Base-by-base conservation (phyloP, 148 eudicot genomes). In the Vaccinium macrocarpon region DNA sequence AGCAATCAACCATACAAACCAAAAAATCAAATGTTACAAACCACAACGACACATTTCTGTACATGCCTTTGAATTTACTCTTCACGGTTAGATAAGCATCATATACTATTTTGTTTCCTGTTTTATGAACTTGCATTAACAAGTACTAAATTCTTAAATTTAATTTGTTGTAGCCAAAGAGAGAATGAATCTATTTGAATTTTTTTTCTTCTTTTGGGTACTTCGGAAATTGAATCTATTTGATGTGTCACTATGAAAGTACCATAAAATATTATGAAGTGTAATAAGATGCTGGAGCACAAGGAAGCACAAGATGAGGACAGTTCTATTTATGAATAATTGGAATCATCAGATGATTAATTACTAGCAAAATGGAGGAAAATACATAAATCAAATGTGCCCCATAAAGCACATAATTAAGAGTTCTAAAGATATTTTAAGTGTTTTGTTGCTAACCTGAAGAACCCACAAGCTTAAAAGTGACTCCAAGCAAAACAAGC, bases 401-500 rank as follows among this genome's bases (percentile, higher is more conserved):
- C n/a, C 35, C 21, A 48, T n/a, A 6, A 46, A 6, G 56, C 14
- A 13, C 11, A 15, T n/a, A 53, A n/a, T 6, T 51, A 50, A 2
- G 12, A 53, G 13, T 49, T 50, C 52, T 27, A 52, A 52, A 21
- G n/a, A 18, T 13, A 53, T 15, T 25, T 1, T 18, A 10, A 29
- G 61, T 48, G 25, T 61, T 48, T 64, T 53, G 1, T 42, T 46
- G 55, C 99, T 91, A 56, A 97, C 99, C 99, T 97, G 99, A 83
- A 97, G 94, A 76, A 97, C 98, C 99, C 98, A 97, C 89, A 97
- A 89, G 95, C 99, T 97, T 85, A 97, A 87, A 80, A 97, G 93
- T 83, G 96, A 25, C 83, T 97, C 99, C 85, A 97, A 88, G 92
- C 98, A 95, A 85, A 97, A 97, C 74, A 95, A 86, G 77, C 79